Evolutionary conservation across 75 land plant genomes (phyloP).

Genomic region (Cryptomeria japonica): DNA sequence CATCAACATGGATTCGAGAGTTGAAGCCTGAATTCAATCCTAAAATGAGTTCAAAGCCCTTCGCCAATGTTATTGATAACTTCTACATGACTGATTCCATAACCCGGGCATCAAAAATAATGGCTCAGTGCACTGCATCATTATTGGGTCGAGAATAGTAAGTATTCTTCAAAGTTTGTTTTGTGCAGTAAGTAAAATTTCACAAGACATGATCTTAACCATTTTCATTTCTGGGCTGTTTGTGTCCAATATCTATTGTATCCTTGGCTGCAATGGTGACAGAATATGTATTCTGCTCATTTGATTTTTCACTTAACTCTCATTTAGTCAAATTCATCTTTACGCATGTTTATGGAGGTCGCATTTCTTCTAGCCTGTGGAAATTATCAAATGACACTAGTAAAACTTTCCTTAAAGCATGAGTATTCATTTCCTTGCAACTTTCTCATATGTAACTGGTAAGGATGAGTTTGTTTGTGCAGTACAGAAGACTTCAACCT

Average conservation of each 20-base stretch:
- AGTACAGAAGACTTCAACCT: neutral
- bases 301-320: neutral
- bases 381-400: neutral
- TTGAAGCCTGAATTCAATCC: conserved; percentile 47
- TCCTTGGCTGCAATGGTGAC: neutral
- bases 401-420: neutral
- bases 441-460: neutral
- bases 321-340: neutral
- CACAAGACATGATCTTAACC: neutral
- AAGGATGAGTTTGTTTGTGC: neutral
- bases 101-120: conserved; percentile 88
- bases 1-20: conserved; percentile 35
- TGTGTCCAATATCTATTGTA: neutral
- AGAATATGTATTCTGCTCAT: neutral
- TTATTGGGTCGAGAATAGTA: conserved; percentile 16
- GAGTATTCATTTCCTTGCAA: neutral
- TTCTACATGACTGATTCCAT: conserved; percentile 98
- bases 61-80: conserved; percentile 62
- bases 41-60: conserved; percentile 41
- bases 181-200: neutral
- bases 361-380: neutral
- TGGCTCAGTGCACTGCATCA: conserved; percentile 95
- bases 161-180: neutral
- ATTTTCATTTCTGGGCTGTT: neutral
- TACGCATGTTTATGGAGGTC: neutral